These are phyloP conservation scores for Boeremia exigua DNA, from an alignment of 2,329 filamentous ascomycete genomes.

Conservation along the genomic window DNA sequence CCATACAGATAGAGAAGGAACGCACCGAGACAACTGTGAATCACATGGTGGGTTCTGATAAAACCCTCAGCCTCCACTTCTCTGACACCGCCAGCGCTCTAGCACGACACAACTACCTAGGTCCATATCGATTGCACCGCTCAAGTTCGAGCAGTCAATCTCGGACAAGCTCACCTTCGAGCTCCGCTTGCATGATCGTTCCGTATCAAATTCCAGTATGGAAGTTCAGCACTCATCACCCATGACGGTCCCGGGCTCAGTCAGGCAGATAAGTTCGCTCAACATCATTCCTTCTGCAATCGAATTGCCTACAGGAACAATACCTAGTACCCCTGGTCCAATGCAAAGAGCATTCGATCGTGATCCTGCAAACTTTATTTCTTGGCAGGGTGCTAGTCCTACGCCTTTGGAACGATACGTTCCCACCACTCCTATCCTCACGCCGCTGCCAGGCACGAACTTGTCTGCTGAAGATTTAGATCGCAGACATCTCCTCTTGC, in stretches of 20 bases:
- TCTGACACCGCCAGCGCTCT: not conserved
- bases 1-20: constrained; percentile 11
- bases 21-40: not conserved
- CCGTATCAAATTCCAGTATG: constrained; percentile 20
- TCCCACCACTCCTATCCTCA: constrained; percentile 19
- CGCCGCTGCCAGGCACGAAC: constrained; percentile 35
- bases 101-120: not conserved
- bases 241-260: constrained; percentile 31
- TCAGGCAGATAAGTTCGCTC: constrained; percentile 7
- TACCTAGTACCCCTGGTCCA: constrained; percentile 38
- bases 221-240: constrained; percentile 37
- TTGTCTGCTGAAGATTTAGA: constrained; percentile 23
- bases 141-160: constrained; percentile 37
- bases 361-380: constrained; percentile 15
- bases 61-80: not conserved
- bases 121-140: constrained; percentile 33
- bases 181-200: not conserved
- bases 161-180: constrained; percentile 35
- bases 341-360: constrained; percentile 29
- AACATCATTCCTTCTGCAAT: constrained; percentile 1
- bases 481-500: constrained; percentile 14
- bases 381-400: constrained; percentile 7
- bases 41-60: not conserved
- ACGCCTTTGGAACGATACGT: not conserved
- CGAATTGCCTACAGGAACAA: constrained; percentile 29